These are phyloP conservation scores for Starmerella roubikii DNA, from an alignment of 805 yeast species.

Conservation along the genomic window DNA sequence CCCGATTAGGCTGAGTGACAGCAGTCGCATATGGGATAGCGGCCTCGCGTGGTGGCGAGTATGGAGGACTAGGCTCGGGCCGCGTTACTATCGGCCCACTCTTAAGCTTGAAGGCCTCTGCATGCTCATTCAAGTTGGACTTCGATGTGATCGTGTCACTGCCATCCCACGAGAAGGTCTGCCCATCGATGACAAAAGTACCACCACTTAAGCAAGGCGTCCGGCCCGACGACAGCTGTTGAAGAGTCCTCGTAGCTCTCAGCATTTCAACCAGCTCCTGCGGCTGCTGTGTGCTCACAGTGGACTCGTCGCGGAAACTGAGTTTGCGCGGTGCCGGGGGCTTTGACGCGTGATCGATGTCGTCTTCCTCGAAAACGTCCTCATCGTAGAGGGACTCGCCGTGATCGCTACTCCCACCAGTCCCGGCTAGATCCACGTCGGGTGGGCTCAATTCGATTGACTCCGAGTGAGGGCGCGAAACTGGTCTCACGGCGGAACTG, in stretches of 20 bases:
- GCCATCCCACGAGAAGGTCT: slow-evolving; percentile 31
- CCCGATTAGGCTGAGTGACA: background rate
- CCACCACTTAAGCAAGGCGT: slow-evolving; percentile 22
- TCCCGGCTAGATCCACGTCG: too few relatives aligned
- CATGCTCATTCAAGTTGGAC: too few relatives aligned
- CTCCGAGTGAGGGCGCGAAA: too few relatives aligned
- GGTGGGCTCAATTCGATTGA: too few relatives aligned
- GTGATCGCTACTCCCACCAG: too few relatives aligned
- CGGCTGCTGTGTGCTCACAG: slow-evolving; percentile 21
- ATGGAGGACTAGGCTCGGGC: background rate
- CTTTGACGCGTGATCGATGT: slow-evolving; percentile 16
- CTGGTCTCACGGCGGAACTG: too few relatives aligned
- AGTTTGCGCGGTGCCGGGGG: slow-evolving; percentile 26
- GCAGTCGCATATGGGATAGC: background rate
- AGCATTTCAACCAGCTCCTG: slow-evolving; percentile 29
- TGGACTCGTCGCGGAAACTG: slow-evolving; percentile 19
- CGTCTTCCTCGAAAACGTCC: slow-evolving; percentile 20
- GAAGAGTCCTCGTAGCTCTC: slow-evolving; percentile 32
- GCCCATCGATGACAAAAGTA: slow-evolving; percentile 30
- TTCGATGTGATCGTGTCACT: too few relatives aligned
- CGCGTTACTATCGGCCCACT: slow-evolving; percentile 6
- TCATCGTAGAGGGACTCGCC: slow-evolving; percentile 8
- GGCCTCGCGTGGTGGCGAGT: background rate
- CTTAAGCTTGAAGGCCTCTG: too few relatives aligned
- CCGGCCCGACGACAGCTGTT: slow-evolving; percentile 27